Evolutionary conservation across 2,329 filamentous ascomycete species (phyloP), one percentile per base, ranked within the genome.

Genomic region (Monascus ruber): DNA sequence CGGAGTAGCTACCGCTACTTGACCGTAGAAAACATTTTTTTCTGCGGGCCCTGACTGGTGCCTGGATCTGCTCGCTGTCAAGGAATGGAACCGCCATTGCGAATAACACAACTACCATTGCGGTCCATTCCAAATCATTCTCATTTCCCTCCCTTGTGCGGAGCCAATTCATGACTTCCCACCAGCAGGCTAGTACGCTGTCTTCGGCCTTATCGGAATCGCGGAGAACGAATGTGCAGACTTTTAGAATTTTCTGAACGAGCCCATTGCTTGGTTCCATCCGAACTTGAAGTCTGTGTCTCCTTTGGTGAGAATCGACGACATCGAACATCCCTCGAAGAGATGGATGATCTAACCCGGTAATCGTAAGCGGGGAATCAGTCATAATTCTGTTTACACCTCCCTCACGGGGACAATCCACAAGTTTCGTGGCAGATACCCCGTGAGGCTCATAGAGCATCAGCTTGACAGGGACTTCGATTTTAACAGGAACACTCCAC

Each of bases 91-190:
- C 60, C 37, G 77, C 81, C 42, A 83, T 69, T 3, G 75, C 67
- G 34, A 85, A 71, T 3, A 88, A 59, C 6, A 81, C 66, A 6
- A 83, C 69, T 3, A 77, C 69, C 35, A 83, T 56, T 2, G 79
- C 75, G 4, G 80, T 81, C 83, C 83, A 88, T 57, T 88, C 84
- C 1, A 65, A 41, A 44, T 81, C 71, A 3, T 62, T 59, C 9
- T 69, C 55, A 5, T 65, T 54, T 4, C 70, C 61, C 4, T 70
- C 65, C 40, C 71, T 70, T 7, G 61, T 47, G 31, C 65, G 64
- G 32, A 85, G 65, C 83, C 83, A 89, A 44, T 77, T 75, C 61
- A 83, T 73, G 17, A 76, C 71, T 53, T 85, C 79, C 73, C 83
- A 83, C 81, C 83, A 88, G 2, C 74, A 77, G 6, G 79, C 71